Conservation (phyloP, 2,329 filamentous ascomycete genomes). For the Aspergillus fischeri region DNA sequence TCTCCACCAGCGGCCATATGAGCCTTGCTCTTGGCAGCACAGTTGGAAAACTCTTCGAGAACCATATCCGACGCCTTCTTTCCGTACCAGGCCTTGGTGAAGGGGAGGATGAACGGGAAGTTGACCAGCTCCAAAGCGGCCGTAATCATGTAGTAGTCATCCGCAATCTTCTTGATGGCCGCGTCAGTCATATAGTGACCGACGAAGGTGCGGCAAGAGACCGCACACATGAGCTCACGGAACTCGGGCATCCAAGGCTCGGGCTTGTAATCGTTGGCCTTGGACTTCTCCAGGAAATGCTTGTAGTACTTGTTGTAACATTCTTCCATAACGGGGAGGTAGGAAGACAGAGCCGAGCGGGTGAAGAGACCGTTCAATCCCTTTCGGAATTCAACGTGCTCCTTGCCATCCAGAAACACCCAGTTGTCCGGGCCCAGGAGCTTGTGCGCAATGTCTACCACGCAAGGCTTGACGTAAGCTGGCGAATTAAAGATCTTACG, state of each 20-base stretch:
- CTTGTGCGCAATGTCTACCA: constrained; percentile 91
- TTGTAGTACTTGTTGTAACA: constrained; percentile 86
- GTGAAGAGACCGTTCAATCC: constrained; percentile 94
- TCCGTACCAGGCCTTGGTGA: constrained; percentile 93
- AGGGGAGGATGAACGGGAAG: constrained; percentile 94
- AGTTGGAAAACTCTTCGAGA: constrained; percentile 81
- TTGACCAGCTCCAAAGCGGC: constrained; percentile 95
- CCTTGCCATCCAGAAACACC: constrained; percentile 95
- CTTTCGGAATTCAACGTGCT: constrained; percentile 95
- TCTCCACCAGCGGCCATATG: constrained; percentile 86
- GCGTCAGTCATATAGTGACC: constrained; percentile 92
- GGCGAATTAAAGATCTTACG: constrained; percentile 97
- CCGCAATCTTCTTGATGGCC: constrained; percentile 86
- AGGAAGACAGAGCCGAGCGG: constrained; percentile 77
- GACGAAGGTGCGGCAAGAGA: constrained; percentile 95
- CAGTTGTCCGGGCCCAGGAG: constrained; percentile 88
- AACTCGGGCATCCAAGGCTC: constrained; percentile 86
- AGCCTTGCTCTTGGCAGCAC: constrained; percentile 87
- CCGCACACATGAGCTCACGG: constrained; percentile 89
- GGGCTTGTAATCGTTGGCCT: constrained; percentile 67
- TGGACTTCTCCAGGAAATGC: constrained; percentile 70
- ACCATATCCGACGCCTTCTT: constrained; percentile 95
- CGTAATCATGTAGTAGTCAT: constrained; percentile 96
- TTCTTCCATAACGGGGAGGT: constrained; percentile 88
- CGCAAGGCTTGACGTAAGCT: constrained; percentile 85